These are phyloP conservation scores for Lactarius hatsudake DNA, from an alignment of 768 basidiomycete genomes.

Conservation along the genomic window DNA sequence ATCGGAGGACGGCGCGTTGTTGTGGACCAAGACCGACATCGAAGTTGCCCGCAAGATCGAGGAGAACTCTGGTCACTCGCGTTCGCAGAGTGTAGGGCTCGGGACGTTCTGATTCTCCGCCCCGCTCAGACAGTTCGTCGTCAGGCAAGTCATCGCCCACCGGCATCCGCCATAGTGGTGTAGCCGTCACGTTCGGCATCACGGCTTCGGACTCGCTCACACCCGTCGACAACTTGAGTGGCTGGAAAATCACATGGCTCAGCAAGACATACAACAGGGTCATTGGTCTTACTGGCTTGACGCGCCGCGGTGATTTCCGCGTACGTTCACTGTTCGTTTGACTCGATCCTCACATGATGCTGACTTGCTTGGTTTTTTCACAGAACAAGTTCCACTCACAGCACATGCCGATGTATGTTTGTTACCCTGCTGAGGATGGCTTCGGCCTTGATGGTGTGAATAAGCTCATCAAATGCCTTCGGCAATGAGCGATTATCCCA, in stretches of 20 bases:
- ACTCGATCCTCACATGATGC: too few relatives aligned
- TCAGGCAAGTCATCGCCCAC: slow-evolving; percentile 13
- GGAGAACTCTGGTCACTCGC: slow-evolving; percentile 8
- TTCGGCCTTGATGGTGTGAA: slow-evolving; percentile 48
- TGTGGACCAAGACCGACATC: slow-evolving; percentile 10
- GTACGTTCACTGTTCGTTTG: slow-evolving; percentile 32
- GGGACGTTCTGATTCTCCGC: slow-evolving; percentile 1
- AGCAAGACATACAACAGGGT: slow-evolving; percentile 44
- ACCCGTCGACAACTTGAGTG: slow-evolving; percentile 44
- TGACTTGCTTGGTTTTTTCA: slow-evolving; percentile 4
- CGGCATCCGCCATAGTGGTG: slow-evolving; percentile 31
- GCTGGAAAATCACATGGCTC: slow-evolving; percentile 46
- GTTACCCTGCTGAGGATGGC: slow-evolving; percentile 45
- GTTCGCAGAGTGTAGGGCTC: slow-evolving; percentile 19
- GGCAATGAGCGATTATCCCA: slow-evolving; percentile 14
- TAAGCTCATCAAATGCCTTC: slow-evolving; percentile 38
- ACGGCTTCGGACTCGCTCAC: slow-evolving; percentile 43
- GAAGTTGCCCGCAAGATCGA: slow-evolving; percentile 13
- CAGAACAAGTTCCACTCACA: slow-evolving; percentile 48
- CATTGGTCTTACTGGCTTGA: slow-evolving; percentile 39
- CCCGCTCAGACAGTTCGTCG: neutral
- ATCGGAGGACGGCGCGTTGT: slow-evolving; percentile 11
- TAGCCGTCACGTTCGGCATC: slow-evolving; percentile 48
- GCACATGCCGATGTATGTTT: slow-evolving; percentile 47
- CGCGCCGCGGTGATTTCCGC: slow-evolving; percentile 45